Percentiles rank a stretch among this genome's conserved stretches.
phyloP scores from a whole-genome alignment of 129 eudicot genomes.

The Centaurea solstitialis region DNA sequence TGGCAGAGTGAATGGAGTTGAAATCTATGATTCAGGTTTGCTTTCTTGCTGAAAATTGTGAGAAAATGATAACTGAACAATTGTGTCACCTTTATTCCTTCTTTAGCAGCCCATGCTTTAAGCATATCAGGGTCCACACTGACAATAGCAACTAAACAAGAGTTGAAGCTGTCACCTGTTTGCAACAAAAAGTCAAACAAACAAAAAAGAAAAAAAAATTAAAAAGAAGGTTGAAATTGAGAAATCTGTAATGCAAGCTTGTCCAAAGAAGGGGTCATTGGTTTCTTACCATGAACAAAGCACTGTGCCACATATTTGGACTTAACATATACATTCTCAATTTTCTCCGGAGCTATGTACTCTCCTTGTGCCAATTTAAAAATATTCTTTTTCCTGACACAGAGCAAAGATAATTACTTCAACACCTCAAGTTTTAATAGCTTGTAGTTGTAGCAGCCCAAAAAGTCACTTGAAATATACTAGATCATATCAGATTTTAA shows the following conservation, averaged over 20 bases:
- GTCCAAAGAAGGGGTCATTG: neutral
- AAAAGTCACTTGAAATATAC: too few species aligned
- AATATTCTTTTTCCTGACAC: slow-evolving; percentile 81
- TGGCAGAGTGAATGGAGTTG: too few species aligned
- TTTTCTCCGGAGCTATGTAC: slow-evolving; percentile 93
- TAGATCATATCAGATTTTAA: too few species aligned
- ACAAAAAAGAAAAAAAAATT: neutral
- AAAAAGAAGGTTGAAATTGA: slow-evolving; percentile 5
- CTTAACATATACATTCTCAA: slow-evolving; percentile 82
- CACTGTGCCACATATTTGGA: slow-evolving; percentile 89
- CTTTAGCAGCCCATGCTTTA: slow-evolving; percentile 64
- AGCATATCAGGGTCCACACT: slow-evolving; percentile 69
- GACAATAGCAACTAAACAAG: slow-evolving; percentile 75
- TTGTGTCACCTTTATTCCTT: slow-evolving; percentile 68
- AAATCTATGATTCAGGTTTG: too few species aligned
- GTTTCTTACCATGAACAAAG: slow-evolving; percentile 73
- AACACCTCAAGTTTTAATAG: neutral
- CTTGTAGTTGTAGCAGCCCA: neutral
- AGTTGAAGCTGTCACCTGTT: slow-evolving; percentile 85
- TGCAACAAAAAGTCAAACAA: slow-evolving; percentile 8
- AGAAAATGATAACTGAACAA: slow-evolving; percentile 6
- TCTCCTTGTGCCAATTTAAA: slow-evolving; percentile 96
- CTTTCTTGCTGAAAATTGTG: too few species aligned
- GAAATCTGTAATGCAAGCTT: neutral
- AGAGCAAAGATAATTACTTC: neutral